Evolutionary conservation across 345 rosid genomes (phyloP), one percentile per base, ranked within the genome.

Genomic region (Microcos paniculata): DNA sequence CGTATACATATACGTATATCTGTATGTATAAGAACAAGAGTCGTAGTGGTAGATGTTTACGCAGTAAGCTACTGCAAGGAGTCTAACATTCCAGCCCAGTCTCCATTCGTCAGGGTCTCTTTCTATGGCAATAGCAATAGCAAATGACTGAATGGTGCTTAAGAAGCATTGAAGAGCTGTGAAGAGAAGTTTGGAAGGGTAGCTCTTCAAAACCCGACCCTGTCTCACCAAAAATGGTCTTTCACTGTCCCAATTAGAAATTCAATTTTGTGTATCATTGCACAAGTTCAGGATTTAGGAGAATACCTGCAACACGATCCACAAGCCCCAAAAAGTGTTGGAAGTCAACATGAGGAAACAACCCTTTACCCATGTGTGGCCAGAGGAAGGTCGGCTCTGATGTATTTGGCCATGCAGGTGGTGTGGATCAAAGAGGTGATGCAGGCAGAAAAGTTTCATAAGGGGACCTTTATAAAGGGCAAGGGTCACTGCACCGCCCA

Each of bases 241-340:
- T 68, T 23, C 13, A 6, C n/a, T 38, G 55, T 68, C 40, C 24
- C 6, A 65, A 65, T 23, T 23, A n/a, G 46, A 48, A 55, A 24
- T 14, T n/a, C 26, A 59, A 30, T 59, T 30, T 30, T 30, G 30
- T 15, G 5, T 35, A 35, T 35, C n/a, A 30, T 52, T 10, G 33
- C n/a, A 48, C 14, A 55, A 46, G 15, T 13, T 66, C 13, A 42
- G 31, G 67, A 1, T 24, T 0, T 24, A 72, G 19, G 73, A 4
- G 4, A 4, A 1, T 80, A 92, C 98, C 99, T 95, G 98, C 68
- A 96, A 75, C 4, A 93, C 94, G 58, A 96, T 84, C 99, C 99
- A 96, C 43, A 96, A 67, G 40, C 90, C 98, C 91, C 92, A 95
- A 24, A 71, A 80, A 30, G 73, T 73, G 80, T 90, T 90, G 82